Conservation (phyloP, 73 alveolate species). For the Stentor roeselii region DNA sequence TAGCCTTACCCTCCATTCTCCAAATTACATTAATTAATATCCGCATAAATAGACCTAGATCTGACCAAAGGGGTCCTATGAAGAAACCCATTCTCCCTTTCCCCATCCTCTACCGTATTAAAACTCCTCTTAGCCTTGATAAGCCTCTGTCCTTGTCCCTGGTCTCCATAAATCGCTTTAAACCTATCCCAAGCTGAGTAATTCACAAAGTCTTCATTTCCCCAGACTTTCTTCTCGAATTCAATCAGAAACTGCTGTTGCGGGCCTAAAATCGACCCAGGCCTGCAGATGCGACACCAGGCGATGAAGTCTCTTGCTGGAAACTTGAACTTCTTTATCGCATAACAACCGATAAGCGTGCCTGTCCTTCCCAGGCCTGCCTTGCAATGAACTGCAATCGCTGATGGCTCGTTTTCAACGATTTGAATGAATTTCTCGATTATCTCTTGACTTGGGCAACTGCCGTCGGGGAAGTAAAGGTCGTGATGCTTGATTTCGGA, state of each 20-base stretch:
- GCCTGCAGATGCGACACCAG: constrained; percentile 74
- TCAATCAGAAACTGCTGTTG: constrained; percentile 56
- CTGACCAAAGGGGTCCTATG: not conserved
- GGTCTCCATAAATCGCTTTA: constrained; percentile 42
- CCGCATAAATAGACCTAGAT: not conserved
- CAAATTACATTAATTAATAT: no score
- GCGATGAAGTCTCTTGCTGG: constrained; percentile 85
- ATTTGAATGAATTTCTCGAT: constrained; percentile 77
- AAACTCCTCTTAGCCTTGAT: constrained; percentile 14
- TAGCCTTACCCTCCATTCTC: no score
- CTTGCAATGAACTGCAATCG: constrained; percentile 94
- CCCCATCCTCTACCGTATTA: not conserved
- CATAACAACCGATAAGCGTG: constrained; percentile 81
- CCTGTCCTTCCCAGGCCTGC: constrained; percentile 99
- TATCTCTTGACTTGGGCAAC: constrained; percentile 90
- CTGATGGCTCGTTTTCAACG: constrained; percentile 78
- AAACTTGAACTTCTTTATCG: constrained; percentile 75
- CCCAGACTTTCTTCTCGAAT: not conserved
- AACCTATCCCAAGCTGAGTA: constrained; percentile 22
- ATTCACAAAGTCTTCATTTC: not conserved
- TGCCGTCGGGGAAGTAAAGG: constrained; percentile 91
- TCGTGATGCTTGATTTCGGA: constrained; percentile 76
- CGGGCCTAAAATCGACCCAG: constrained; percentile 86
- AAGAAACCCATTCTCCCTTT: not conserved
- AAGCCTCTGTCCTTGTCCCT: constrained; percentile 37